Evolutionary conservation across 1,284 basidiomycete species (phyloP).

Genomic region (Cryptococcus sp.): DNA sequence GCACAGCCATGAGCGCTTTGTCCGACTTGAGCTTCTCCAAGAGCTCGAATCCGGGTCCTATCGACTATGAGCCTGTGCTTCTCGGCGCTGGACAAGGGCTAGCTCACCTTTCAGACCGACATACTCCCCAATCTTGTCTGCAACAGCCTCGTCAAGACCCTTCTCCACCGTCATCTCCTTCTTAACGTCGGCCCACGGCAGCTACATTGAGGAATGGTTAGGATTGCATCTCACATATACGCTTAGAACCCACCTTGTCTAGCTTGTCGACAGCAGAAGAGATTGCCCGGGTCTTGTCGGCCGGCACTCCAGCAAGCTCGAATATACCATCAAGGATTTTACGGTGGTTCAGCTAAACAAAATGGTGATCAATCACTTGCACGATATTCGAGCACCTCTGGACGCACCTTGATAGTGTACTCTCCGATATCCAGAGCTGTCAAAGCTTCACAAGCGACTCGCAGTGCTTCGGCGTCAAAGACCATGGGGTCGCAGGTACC

Average conservation of each 20-base stretch:
- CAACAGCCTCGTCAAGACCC: constrained; percentile 76
- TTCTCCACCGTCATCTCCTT: constrained; percentile 97
- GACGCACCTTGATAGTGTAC: constrained; percentile 83
- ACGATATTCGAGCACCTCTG: too few relatives aligned
- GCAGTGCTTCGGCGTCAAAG: constrained; percentile 89
- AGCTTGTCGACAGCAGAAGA: constrained; percentile 98
- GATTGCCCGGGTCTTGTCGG: constrained; percentile 89
- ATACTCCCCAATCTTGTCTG: constrained; percentile 95
- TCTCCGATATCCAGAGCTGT: constrained; percentile 84
- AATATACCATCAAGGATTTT: constrained; percentile 98
- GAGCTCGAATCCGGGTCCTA: constrained; percentile 65
- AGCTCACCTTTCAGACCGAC: constrained; percentile 85
- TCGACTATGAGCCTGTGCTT: constrained; percentile 1
- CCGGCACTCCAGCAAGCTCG: constrained; percentile 90
- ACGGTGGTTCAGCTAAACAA: constrained; percentile 82
- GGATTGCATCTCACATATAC: neutral
- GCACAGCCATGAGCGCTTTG: constrained; percentile 67
- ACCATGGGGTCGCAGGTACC: constrained; percentile 95
- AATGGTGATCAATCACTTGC: too few relatives aligned
- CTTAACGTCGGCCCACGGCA: constrained; percentile 88
- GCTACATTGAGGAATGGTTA: constrained; percentile 52
- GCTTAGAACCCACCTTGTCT: constrained; percentile 72
- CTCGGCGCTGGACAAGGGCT: neutral
- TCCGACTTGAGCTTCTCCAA: constrained; percentile 75
- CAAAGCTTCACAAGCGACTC: constrained; percentile 78